These are phyloP conservation scores for Termitomyces sp. DNA, from an alignment of 768 basidiomycete species.

Conservation along the genomic window DNA sequence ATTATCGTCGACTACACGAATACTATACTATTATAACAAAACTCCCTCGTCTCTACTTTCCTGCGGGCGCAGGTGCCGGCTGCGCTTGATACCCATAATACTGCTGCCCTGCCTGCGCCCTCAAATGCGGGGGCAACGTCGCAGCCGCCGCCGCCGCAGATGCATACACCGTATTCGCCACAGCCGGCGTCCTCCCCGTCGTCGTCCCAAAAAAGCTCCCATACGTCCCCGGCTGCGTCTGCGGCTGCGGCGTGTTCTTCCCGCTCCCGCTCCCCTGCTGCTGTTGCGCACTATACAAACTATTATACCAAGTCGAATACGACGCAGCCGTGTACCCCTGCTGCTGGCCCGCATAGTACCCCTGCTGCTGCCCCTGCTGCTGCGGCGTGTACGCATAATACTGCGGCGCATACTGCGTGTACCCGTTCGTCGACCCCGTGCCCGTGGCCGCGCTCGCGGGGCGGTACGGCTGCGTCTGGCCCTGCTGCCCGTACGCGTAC, in stretches of 20 bases:
- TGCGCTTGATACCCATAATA: conserved; percentile 26
- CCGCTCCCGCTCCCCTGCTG: conserved; percentile 22
- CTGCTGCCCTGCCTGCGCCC: conserved; percentile 19
- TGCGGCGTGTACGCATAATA: conserved; percentile 16
- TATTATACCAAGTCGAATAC: conserved; percentile 31
- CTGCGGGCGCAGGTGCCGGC: too few relatives aligned
- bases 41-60: neutral
- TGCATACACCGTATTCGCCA: conserved; percentile 24
- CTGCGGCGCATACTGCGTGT: conserved; percentile 30
- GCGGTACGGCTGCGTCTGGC: conserved; percentile 15
- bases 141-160: conserved; percentile 20
- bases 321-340: conserved; percentile 29
- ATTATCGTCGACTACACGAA: too few relatives aligned
- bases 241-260: conserved; percentile 42
- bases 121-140: conserved; percentile 29
- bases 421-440: neutral
- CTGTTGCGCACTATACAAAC: conserved; percentile 21
- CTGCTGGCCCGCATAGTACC: conserved; percentile 34
- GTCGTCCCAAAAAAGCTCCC: conserved; percentile 20
- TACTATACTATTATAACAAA: too few relatives aligned
- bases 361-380: conserved; percentile 20
- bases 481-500: conserved; percentile 28
- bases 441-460: conserved; percentile 4
- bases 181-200: conserved; percentile 18
- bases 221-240: conserved; percentile 16